Evolutionary conservation across 768 basidiomycete genomes (phyloP).

Genomic region (Boletus eberwhitei): DNA sequence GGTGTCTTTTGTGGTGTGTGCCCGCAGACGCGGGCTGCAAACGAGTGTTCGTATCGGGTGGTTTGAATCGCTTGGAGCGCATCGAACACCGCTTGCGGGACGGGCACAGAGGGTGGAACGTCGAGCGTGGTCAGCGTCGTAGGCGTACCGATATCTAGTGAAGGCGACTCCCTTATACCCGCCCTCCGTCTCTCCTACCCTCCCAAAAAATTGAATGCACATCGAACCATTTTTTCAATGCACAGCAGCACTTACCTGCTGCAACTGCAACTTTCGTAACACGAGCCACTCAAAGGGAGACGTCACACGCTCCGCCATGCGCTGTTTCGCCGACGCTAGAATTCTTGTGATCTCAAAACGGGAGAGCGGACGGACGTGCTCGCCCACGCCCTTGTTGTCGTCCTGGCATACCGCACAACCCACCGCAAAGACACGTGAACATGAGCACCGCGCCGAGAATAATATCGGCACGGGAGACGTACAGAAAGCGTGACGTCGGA

Average conservation of each 20-base stretch:
- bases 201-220: too few species aligned
- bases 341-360: slow-evolving; percentile 40
- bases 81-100: slow-evolving; percentile 39
- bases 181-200: slow-evolving; percentile 21
- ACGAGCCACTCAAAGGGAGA: slow-evolving; percentile 34
- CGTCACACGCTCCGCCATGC: slow-evolving; percentile 8
- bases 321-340: slow-evolving; percentile 22
- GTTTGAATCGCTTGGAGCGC: slow-evolving; percentile 54
- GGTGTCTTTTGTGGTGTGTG: slow-evolving; percentile 19
- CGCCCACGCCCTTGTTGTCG: slow-evolving; percentile 4
- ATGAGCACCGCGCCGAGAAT: not conserved
- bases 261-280: slow-evolving; percentile 46
- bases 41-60: slow-evolving; percentile 64
- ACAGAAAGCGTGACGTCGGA: slow-evolving; percentile 14
- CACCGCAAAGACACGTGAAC: not conserved
- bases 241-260: slow-evolving; percentile 23
- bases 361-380: slow-evolving; percentile 40
- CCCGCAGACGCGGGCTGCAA: slow-evolving; percentile 62
- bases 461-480: not conserved
- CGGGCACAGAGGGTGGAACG: slow-evolving; percentile 19
- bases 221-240: not conserved
- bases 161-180: slow-evolving; percentile 3
- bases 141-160: not conserved
- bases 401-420: not conserved
- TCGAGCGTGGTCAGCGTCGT: slow-evolving; percentile 28